Conservation (phyloP, 2,329 filamentous ascomycete genomes). For the Colletotrichum sp. region DNA sequence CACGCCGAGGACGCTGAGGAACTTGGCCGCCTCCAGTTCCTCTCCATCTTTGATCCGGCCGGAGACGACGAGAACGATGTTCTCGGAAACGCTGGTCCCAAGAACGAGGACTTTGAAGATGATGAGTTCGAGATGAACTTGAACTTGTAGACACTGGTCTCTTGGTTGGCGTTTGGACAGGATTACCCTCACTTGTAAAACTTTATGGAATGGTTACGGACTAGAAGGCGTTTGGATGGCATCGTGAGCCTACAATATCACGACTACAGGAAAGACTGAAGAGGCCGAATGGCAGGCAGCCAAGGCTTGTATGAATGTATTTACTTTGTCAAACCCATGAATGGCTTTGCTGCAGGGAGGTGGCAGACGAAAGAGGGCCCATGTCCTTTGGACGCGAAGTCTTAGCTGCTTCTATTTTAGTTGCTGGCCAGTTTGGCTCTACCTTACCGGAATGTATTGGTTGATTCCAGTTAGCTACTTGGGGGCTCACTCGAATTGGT, state of each 20-base stretch:
- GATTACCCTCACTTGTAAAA: slow-evolving; percentile 4
- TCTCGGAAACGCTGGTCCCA: slow-evolving; percentile 29
- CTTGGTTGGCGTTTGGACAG: slow-evolving; percentile 7
- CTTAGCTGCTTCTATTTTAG: not conserved
- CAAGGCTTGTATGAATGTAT: not conserved
- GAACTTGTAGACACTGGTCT: slow-evolving; percentile 3
- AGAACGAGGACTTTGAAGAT: slow-evolving; percentile 50
- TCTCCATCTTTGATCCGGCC: slow-evolving; percentile 61
- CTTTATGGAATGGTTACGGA: not conserved
- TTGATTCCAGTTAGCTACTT: not conserved
- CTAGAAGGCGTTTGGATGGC: slow-evolving; percentile 14
- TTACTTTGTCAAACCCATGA: not conserved
- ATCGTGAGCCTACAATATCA: slow-evolving; percentile 6
- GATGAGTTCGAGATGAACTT: slow-evolving; percentile 62
- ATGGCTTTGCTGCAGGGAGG: not conserved
- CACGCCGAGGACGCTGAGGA: slow-evolving; percentile 34
- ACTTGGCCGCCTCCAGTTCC: slow-evolving; percentile 53
- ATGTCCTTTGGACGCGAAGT: not conserved
- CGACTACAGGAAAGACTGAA: not conserved
- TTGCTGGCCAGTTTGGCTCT: not conserved
- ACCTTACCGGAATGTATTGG: not conserved
- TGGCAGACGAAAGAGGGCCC: not conserved
- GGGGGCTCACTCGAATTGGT: not conserved
- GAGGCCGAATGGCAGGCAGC: not conserved
- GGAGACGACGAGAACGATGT: slow-evolving; percentile 51